Base-by-base conservation (phyloP, 2,329 filamentous ascomycete species). In the Beauveria caledonica region DNA sequence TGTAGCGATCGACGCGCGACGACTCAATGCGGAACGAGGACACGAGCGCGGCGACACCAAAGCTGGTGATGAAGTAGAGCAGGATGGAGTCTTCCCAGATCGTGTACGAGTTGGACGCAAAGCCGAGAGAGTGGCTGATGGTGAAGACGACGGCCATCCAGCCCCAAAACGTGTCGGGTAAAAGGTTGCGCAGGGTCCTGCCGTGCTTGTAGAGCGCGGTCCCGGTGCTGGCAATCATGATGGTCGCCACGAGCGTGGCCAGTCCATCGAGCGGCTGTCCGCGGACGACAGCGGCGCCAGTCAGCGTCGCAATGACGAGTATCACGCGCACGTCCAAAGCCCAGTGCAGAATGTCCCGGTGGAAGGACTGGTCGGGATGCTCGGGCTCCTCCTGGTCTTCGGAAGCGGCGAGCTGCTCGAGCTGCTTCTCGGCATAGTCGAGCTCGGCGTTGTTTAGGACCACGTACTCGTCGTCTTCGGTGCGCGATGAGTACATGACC, bases 1-100 rank as follows among this genome's bases (percentile, higher is more conserved):
- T 76, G 11, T 87, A 84, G 46, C 89, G 85, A 66, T 95, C 89
- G 3, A 81, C 76, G 25, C 81, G 76, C 40, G 82, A 79, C 40
- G 57, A 54, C 56, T 85, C 81, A 64, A 92, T 86, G 17, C 90
- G 85, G 68, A 96, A 81, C 0, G 92, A 92, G 2, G 88, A 86
- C 13, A 90, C 74, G 13, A 88, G 82, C 40, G 88, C 84, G n/a
- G 87, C 80, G 7, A 92, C 73, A 33, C 92, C 92, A 70, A 97
- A 97, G 0, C 92, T 94, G 2, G 86, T 85, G 62, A 97, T 83
- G 76, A 97, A 93, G 76, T 96, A 96, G 3, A 96, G 80, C 5
- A 96, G 81, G 60, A 97, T 97, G 15, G 91, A 89, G 69, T 99
- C 94, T 76, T 99, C 94, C 92, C 94, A 99, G 65, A 99, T 96